Evolutionary conservation across 345 rosid genomes (phyloP), one percentile per base, ranked within the genome.

Genomic region (Turritis glabra): DNA sequence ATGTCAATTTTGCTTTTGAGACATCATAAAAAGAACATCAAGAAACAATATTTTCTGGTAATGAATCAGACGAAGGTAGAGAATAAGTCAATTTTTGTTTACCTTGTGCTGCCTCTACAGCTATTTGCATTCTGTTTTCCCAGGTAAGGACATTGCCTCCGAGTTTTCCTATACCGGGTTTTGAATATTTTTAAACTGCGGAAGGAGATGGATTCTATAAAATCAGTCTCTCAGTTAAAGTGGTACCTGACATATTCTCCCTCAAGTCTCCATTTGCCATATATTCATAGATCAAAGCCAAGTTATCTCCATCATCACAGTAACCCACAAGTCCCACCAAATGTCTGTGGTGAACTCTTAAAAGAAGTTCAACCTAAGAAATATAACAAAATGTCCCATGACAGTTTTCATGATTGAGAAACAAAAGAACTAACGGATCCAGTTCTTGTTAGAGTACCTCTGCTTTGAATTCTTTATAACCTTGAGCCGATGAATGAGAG

Each of bases 41-140:
- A 65, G 19, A 54, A 26, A 12, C 21, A 30, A 56, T 11, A 5
- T 21, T 68, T 9, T 35, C 8, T 55, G 3, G 10, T 15, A 5
- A n/a, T n/a, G n/a, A n/a, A n/a, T n/a, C n/a, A n/a, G n/a, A n/a
- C n/a, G n/a, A n/a, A n/a, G n/a, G n/a, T n/a, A 26, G 38, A 9
- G 14, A 25, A 15, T n/a, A 75, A 44, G 48, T 22, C 0, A 12
- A 7, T 25, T n/a, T 47, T 51, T 50, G 30, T 29, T 64, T 19
- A 84, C 91, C 91, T 84, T 83, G 85, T 41, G 85, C 89, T 40
- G 85, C 80, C 53, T 80, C 89, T 52, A 80, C 38, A 52, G 88
- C 84, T 60, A 85, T 85, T 37, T 68, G 55, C 58, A 85, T 62
- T 10, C 91, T 85, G 29, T 64, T 72, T 71, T 74, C 82, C 88